These are phyloP conservation scores for Adansonia rubrostipa DNA, from an alignment of 441 rosid species.

Conservation along the genomic window DNA sequence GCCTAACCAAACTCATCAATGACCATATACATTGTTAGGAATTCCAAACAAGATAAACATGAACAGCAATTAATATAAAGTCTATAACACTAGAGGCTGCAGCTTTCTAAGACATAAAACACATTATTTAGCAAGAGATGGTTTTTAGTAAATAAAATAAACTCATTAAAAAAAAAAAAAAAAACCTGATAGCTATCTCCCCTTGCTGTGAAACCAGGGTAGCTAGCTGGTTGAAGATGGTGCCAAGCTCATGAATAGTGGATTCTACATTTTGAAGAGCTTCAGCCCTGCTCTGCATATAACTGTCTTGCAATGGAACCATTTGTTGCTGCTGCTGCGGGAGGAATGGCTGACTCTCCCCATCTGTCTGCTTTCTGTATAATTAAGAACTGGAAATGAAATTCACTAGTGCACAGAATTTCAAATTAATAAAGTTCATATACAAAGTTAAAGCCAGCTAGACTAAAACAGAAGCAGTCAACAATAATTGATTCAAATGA, in stretches of 20 bases:
- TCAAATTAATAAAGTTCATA: background rate
- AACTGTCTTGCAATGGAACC: slow-evolving; percentile 13
- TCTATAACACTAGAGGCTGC: background rate
- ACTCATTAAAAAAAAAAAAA: background rate
- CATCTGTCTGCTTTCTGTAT: background rate
- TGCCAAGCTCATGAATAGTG: slow-evolving; percentile 17
- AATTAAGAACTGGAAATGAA: background rate
- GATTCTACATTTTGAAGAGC: slow-evolving; percentile 18
- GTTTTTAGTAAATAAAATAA: background rate
- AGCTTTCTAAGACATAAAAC: background rate
- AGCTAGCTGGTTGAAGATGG: slow-evolving; percentile 15
- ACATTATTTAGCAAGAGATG: background rate
- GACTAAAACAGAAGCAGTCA: background rate
- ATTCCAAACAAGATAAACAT: background rate
- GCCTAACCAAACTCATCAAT: background rate
- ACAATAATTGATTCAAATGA: background rate
- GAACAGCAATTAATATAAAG: background rate
- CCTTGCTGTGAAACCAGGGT: slow-evolving; percentile 20
- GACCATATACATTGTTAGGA: background rate
- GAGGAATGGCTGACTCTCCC: background rate
- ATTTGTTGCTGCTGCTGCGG: slow-evolving; percentile 13
- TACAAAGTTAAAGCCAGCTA: background rate
- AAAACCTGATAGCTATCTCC: slow-evolving; percentile 11
- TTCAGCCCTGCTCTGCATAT: slow-evolving; percentile 15
- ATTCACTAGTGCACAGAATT: background rate